Evolutionary conservation across 2,329 filamentous ascomycete species (phyloP).

Genomic region (Penicillium sp.): DNA sequence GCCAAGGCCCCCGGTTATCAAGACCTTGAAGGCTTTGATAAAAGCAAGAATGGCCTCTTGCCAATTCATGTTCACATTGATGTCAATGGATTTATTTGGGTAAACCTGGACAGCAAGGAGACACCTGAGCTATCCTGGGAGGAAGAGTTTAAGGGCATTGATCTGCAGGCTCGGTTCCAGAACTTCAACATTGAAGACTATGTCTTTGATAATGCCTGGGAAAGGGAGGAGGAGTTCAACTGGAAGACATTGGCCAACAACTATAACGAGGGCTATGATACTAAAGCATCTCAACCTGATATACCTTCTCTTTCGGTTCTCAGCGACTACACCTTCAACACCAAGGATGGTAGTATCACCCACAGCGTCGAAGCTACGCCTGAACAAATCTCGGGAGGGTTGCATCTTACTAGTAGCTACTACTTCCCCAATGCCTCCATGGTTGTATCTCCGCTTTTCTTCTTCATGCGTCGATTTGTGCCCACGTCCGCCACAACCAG

Average conservation of each 20-base stretch:
- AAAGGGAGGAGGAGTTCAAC: slow-evolving; percentile 62
- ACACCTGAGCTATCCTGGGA: slow-evolving; percentile 46
- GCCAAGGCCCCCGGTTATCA: slow-evolving; percentile 63
- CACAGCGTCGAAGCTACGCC: slow-evolving; percentile 49
- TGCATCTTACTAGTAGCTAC: slow-evolving; percentile 40
- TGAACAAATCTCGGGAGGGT: slow-evolving; percentile 52
- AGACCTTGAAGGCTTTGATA: slow-evolving; percentile 53
- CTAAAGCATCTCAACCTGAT: slow-evolving; percentile 16
- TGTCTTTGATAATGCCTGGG: slow-evolving; percentile 61
- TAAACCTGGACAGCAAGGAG: slow-evolving; percentile 55
- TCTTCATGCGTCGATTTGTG: slow-evolving; percentile 67
- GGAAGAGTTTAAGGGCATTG: slow-evolving; percentile 56
- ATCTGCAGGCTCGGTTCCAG: slow-evolving; percentile 52
- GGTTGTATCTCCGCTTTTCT: slow-evolving; percentile 53
- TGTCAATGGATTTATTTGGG: slow-evolving; percentile 60
- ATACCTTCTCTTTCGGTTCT: slow-evolving; percentile 53
- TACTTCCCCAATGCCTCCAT: slow-evolving; percentile 40
- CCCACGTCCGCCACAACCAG: slow-evolving; percentile 56
- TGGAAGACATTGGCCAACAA: slow-evolving; percentile 68
- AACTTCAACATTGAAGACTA: slow-evolving; percentile 58
- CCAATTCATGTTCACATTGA: slow-evolving; percentile 60
- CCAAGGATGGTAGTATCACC: slow-evolving; percentile 52
- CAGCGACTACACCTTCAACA: slow-evolving; percentile 56
- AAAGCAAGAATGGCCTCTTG: slow-evolving; percentile 51
- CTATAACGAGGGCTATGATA: slow-evolving; percentile 56